Base-by-base conservation (phyloP, 768 basidiomycete genomes). In the Candolleomyces eurysporus region DNA sequence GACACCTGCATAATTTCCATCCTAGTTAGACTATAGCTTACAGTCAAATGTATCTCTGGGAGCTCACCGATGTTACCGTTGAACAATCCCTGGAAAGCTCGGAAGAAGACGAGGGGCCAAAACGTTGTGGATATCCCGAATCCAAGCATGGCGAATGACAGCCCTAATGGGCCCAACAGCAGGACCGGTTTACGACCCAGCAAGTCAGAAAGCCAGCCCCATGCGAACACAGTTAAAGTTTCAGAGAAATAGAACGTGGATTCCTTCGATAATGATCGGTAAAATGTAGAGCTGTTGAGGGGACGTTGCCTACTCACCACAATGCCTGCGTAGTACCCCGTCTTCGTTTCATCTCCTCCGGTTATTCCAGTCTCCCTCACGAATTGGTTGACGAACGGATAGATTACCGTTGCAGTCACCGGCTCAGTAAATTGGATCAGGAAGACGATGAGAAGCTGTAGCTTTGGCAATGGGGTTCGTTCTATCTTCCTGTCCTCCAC, bases 101-200 rank as follows among this genome's bases (percentile, higher is more conserved):
- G 69, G 36, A 70, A 66, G 9, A 57, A 19, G 4, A 68, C 63
- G 19, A 72, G 58, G 2, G 70, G 62, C 73, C 71, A 75, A 61
- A 78, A 82, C 0, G 69, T 74, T 6, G 66, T 74, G 1, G 79
- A 76, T 32, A 78, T 60, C 1, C 82, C 81, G 62, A 83, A 82
- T 6, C 72, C 66, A 6, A 79, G 46, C 70, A 78, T 78, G 2
- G 76, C 66, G 14, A 80, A 13, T 0, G 75, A 54, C 11, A 80
- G 67, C 10, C 81, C 80, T 22, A 79, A 61, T 0, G 78, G 77
- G 0, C 78, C 81, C 17, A 78, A 60, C 4, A 83, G 68, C 19
- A 84, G 65, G 5, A 82, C 67, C n/a, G 81, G 80, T 54, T 75
- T 67, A 21, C 81, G 72, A 3, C 82, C 82, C 58, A 77, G 64